These are phyloP conservation scores for Fusarium floridanum DNA, from an alignment of 2,329 filamentous ascomycete genomes.

Conservation along the genomic window DNA sequence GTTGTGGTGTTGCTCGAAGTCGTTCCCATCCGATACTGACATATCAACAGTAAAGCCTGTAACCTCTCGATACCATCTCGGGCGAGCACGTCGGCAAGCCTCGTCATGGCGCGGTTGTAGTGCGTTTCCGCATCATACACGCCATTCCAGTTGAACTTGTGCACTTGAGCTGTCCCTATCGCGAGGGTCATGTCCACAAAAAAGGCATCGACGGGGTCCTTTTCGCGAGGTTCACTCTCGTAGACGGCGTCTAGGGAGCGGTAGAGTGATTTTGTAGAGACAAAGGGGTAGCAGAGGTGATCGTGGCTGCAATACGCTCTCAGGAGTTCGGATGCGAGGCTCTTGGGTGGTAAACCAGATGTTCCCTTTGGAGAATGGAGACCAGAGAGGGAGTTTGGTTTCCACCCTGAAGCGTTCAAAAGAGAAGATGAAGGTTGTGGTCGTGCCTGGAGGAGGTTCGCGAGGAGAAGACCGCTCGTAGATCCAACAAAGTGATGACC, in stretches of 20 bases:
- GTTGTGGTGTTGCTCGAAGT: slow-evolving; percentile 54
- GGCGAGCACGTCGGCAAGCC: slow-evolving; percentile 54
- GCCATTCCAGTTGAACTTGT: slow-evolving; percentile 60
- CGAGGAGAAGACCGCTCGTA: slow-evolving; percentile 56
- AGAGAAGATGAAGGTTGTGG: slow-evolving; percentile 25
- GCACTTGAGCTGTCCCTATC: slow-evolving; percentile 57
- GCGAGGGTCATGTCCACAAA: slow-evolving; percentile 59
- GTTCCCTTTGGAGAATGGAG: slow-evolving; percentile 12
- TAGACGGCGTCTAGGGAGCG: slow-evolving; percentile 49
- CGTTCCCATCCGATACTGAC: slow-evolving; percentile 58
- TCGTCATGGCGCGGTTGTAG: slow-evolving; percentile 54
- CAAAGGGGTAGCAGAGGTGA: slow-evolving; percentile 58
- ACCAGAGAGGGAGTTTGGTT: slow-evolving; percentile 21
- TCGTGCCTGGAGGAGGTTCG: slow-evolving; percentile 53
- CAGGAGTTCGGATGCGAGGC: slow-evolving; percentile 53
- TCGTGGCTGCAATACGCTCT: slow-evolving; percentile 58
- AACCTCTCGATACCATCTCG: slow-evolving; percentile 52
- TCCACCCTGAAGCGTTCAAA: slow-evolving; percentile 25
- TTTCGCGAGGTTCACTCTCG: slow-evolving; percentile 38
- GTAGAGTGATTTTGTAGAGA: slow-evolving; percentile 49
- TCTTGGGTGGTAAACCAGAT: slow-evolving; percentile 50
- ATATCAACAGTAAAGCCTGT: slow-evolving; percentile 58
- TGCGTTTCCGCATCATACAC: slow-evolving; percentile 58
- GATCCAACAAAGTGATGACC: slow-evolving; percentile 58
- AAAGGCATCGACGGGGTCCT: slow-evolving; percentile 52